Percentiles rank a stretch among this genome's conserved stretches.
phyloP scores from a whole-genome alignment of 768 basidiomycete genomes.

The Cubamyces lactineus region DNA sequence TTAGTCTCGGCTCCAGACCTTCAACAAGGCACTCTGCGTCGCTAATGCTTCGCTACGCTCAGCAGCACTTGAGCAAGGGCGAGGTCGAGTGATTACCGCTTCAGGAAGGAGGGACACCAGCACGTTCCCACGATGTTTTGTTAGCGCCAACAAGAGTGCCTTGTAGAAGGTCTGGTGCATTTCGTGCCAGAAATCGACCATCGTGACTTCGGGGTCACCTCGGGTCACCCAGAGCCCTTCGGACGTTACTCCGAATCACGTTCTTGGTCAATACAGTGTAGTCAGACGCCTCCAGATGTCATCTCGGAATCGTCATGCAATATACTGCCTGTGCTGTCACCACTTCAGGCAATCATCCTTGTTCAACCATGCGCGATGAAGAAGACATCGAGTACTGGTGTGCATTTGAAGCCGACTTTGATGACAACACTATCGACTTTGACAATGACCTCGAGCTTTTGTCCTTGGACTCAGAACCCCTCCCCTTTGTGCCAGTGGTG shows the following conservation, averaged over 20 bases:
- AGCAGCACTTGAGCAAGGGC: too few relatives aligned
- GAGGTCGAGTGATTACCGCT: too few relatives aligned
- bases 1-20: not conserved
- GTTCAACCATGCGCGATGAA: too few relatives aligned
- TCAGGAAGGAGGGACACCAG: too few relatives aligned
- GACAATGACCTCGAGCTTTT: not conserved
- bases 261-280: not conserved
- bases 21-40: not conserved
- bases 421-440: too few relatives aligned
- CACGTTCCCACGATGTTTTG: not conserved
- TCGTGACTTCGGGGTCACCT: conserved; percentile 3
- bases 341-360: too few relatives aligned
- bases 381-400: too few relatives aligned
- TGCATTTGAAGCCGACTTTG: too few relatives aligned
- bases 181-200: not conserved
- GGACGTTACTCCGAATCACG: not conserved
- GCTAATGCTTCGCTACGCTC: too few relatives aligned
- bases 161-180: conserved; percentile 6
- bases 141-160: not conserved
- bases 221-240: not conserved
- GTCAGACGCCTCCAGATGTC: not conserved
- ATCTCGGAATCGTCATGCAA: too few relatives aligned
- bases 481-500: not conserved
- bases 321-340: too few relatives aligned
- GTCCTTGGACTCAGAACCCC: not conserved